Percentiles rank a stretch among this genome's conserved stretches.
Conservation (phyloP, 2,329 filamentous ascomycete species). For the Ascochyta koolunga region DNA sequence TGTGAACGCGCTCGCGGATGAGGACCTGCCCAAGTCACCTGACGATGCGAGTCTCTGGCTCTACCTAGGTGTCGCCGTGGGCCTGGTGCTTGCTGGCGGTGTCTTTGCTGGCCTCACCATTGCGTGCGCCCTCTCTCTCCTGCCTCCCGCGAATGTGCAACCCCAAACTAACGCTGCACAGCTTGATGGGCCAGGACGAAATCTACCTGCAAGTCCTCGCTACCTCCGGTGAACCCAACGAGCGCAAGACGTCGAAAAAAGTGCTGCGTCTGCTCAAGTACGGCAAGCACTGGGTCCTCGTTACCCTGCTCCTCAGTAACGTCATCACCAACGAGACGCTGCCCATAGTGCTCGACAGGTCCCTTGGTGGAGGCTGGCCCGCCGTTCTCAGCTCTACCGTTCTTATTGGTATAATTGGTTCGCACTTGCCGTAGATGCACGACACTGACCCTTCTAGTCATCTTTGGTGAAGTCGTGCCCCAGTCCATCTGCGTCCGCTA, state of each 20-base stretch:
- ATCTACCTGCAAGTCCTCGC: conserved; percentile 96
- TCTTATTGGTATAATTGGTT: conserved; percentile 74
- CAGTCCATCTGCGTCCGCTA: conserved; percentile 97
- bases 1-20: conserved; percentile 31
- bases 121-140: conserved; percentile 61
- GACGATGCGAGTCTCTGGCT: conserved; percentile 75
- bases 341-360: conserved; percentile 92
- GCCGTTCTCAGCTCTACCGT: conserved; percentile 93
- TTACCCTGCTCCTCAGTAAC: conserved; percentile 91
- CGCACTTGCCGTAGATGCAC: neutral
- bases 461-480: conserved; percentile 95
- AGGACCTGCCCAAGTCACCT: conserved; percentile 41
- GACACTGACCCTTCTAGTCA: conserved; percentile 64
- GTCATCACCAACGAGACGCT: conserved; percentile 95
- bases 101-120: conserved; percentile 95
- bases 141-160: conserved; percentile 5
- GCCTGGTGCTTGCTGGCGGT: conserved; percentile 84
- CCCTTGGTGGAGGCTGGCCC: conserved; percentile 90
- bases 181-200: conserved; percentile 78
- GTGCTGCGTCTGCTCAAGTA: conserved; percentile 81
- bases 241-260: conserved; percentile 81
- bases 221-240: conserved; percentile 80
- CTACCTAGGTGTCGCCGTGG: conserved; percentile 77
- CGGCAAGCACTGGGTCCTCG: conserved; percentile 98
- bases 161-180: conserved; percentile 38